A percentile compares a stretch with the other conserved stretches of the same genome.
Conservation (phyloP, 345 rosid genomes). For the Gossypium rotundifolium region DNA sequence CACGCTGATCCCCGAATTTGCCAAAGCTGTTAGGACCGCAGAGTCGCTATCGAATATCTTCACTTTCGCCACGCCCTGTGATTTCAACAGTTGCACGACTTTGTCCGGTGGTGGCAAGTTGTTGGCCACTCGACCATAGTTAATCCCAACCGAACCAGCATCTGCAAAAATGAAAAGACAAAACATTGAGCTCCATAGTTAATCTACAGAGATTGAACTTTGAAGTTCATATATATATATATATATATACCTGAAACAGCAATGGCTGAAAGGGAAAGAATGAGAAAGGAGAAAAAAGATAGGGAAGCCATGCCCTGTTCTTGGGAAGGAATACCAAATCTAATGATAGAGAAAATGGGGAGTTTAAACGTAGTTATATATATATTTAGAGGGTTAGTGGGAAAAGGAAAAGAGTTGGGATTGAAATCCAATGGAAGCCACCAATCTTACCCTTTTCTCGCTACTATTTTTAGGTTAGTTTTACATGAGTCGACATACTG, state of each 20-base stretch:
- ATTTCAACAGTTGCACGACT: conserved; percentile 62
- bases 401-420: conserved; percentile 4
- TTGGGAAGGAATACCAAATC: not conserved
- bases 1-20: conserved; percentile 55
- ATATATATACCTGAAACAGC: conserved; percentile 29
- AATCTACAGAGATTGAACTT: no score
- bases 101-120: conserved; percentile 60
- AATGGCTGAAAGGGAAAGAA: conserved; percentile 24
- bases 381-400: not conserved
- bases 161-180: conserved; percentile 22
- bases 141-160: conserved; percentile 60
- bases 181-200: no score
- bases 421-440: not conserved
- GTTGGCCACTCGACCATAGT: conserved; percentile 79
- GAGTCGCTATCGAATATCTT: conserved; percentile 79
- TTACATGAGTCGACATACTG: not conserved
- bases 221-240: not conserved
- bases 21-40: conserved; percentile 56
- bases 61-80: conserved; percentile 48
- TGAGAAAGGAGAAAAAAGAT: conserved; percentile 8
- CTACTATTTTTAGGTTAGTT: not conserved
- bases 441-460: conserved; percentile 11
- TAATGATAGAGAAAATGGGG: not conserved
- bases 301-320: conserved; percentile 25
- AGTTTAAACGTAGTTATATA: not conserved